These are phyloP conservation scores for Lentinula sp. DNA, from an alignment of 768 basidiomycete genomes.

Conservation along the genomic window DNA sequence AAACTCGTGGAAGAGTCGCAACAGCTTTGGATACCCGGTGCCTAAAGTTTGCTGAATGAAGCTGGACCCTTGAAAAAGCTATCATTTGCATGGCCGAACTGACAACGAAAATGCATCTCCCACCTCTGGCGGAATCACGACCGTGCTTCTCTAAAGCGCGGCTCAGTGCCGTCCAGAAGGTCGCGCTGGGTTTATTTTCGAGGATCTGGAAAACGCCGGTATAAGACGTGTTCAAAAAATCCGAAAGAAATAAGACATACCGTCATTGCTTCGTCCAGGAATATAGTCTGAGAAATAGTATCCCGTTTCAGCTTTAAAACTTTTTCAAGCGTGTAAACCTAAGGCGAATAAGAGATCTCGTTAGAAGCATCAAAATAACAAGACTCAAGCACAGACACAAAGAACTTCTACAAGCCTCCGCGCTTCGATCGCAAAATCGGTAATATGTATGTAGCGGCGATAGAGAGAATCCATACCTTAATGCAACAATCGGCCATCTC, in stretches of 20 bases:
- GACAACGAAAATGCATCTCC: not conserved
- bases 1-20: slow-evolving; percentile 94
- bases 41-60: slow-evolving; percentile 90
- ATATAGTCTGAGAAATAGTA: slow-evolving; percentile 63
- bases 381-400: not conserved
- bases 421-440: not conserved
- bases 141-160: slow-evolving; percentile 78
- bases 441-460: not conserved
- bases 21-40: slow-evolving; percentile 77
- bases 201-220: slow-evolving; percentile 45
- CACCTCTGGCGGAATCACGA: slow-evolving; percentile 77
- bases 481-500: slow-evolving; percentile 90
- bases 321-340: slow-evolving; percentile 95
- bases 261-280: slow-evolving; percentile 93
- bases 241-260: slow-evolving; percentile 29
- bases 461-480: slow-evolving; percentile 43
- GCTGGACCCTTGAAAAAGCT: slow-evolving; percentile 53
- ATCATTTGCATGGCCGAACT: too few species aligned
- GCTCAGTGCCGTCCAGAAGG: slow-evolving; percentile 85
- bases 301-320: slow-evolving; percentile 89
- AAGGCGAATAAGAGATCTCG: not conserved
- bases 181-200: slow-evolving; percentile 86
- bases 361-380: not conserved
- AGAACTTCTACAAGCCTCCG: not conserved
- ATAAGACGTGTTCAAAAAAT: not conserved